Conservation (phyloP, 805 yeast species). For the Candida lessepsii region DNA sequence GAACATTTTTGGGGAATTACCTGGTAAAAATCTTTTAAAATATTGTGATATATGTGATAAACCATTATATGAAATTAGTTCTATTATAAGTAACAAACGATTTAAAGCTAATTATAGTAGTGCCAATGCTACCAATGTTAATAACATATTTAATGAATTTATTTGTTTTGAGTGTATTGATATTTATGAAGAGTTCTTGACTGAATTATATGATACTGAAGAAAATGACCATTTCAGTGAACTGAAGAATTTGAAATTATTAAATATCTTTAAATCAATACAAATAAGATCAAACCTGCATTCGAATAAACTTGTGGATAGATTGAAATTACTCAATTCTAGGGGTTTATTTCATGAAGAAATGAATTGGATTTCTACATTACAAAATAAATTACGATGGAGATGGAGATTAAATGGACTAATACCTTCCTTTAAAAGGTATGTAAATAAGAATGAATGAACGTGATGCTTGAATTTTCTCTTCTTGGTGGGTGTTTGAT, state of each 20-base stretch:
- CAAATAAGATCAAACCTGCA: conserved; percentile 15
- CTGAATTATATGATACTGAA: conserved; percentile 27
- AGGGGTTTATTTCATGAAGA: conserved; percentile 1
- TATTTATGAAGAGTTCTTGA: conserved; percentile 51
- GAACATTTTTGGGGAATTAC: conserved; percentile 38
- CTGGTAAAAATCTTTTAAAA: conserved; percentile 39
- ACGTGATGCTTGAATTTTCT: no score
- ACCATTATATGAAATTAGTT: conserved; percentile 64
- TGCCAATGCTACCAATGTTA: background rate
- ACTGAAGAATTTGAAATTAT: conserved; percentile 15
- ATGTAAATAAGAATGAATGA: conserved; percentile 3
- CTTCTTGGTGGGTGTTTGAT: no score
- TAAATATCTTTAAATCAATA: conserved; percentile 14
- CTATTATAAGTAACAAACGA: conserved; percentile 24
- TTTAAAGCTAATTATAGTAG: background rate
- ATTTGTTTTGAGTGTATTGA: conserved; percentile 64
- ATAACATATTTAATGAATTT: conserved; percentile 43
- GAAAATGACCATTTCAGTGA: conserved; percentile 7
- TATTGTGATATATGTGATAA: conserved; percentile 69
- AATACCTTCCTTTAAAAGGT: conserved; percentile 15
- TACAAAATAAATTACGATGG: conserved; percentile 21
- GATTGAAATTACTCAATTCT: conserved; percentile 12
- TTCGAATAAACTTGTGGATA: conserved; percentile 13
- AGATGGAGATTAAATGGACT: conserved; percentile 24
- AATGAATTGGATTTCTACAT: conserved; percentile 16